phyloP scores from a whole-genome alignment of 2,329 filamentous ascomycete species.

The Lasiodiplodia gonubiensis region DNA sequence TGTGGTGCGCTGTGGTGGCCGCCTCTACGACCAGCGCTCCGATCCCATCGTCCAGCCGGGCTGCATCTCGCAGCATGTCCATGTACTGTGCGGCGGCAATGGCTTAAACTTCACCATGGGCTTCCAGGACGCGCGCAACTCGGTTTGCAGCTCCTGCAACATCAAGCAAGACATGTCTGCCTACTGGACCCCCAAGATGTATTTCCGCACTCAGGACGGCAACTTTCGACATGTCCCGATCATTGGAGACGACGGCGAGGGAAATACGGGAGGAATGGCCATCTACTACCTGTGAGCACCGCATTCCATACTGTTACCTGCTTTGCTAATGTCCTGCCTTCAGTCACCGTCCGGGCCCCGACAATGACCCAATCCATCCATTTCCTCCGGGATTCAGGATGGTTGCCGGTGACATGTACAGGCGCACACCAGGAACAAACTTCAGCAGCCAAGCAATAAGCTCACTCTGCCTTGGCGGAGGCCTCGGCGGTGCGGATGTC shows the following conservation, averaged over 20 bases:
- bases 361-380: slow-evolving; percentile 69
- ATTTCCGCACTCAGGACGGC: slow-evolving; percentile 67
- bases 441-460: slow-evolving; percentile 62
- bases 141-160: slow-evolving; percentile 71
- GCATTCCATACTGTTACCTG: not conserved
- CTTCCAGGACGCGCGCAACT: slow-evolving; percentile 64
- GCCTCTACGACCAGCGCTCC: slow-evolving; percentile 64
- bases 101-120: slow-evolving; percentile 68
- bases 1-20: slow-evolving; percentile 67
- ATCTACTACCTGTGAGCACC: slow-evolving; percentile 69
- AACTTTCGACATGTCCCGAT: slow-evolving; percentile 68
- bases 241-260: slow-evolving; percentile 53
- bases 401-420: slow-evolving; percentile 67
- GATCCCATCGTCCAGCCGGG: slow-evolving; percentile 75
- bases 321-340: not conserved
- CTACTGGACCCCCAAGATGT: slow-evolving; percentile 78
- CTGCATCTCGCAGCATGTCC: slow-evolving; percentile 64
- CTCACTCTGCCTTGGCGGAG: slow-evolving; percentile 59
- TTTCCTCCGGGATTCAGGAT: slow-evolving; percentile 77
- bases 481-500: not conserved
- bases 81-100: slow-evolving; percentile 73
- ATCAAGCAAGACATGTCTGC: slow-evolving; percentile 72
- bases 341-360: slow-evolving; percentile 55
- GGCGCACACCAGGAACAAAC: slow-evolving; percentile 61
- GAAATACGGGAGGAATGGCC: slow-evolving; percentile 65